These are phyloP conservation scores for Cucurbita pepo DNA, from an alignment of 306 rosid species.

Conservation along the genomic window DNA sequence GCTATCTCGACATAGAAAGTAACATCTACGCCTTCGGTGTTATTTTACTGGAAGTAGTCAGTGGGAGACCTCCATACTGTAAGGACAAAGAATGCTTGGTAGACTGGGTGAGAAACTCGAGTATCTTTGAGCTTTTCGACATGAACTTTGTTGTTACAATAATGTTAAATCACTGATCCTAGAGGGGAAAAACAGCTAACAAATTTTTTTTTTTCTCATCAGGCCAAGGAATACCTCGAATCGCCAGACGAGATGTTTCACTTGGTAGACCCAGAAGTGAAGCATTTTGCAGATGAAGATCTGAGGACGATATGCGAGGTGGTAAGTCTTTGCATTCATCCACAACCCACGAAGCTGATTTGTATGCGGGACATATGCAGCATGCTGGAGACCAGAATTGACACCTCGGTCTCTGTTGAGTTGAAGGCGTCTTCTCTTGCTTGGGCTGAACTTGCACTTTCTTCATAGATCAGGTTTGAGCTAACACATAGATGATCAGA, in stretches of 20 bases:
- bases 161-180: background rate
- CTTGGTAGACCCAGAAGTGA: slow-evolving; percentile 75
- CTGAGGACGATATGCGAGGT: slow-evolving; percentile 72
- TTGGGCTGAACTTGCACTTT: slow-evolving; percentile 96
- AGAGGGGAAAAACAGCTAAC: background rate
- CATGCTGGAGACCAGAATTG: slow-evolving; percentile 71
- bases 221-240: slow-evolving; percentile 84
- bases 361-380: slow-evolving; percentile 51
- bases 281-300: slow-evolving; percentile 55
- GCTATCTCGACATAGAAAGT: slow-evolving; percentile 66
- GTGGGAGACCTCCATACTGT: slow-evolving; percentile 76
- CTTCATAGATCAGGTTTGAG: slow-evolving; percentile 30
- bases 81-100: slow-evolving; percentile 71
- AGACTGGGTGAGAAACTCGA: slow-evolving; percentile 66
- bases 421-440: slow-evolving; percentile 80
- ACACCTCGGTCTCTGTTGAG: slow-evolving; percentile 61
- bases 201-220: slow-evolving; percentile 6
- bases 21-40: slow-evolving; percentile 72
- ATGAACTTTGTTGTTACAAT: background rate
- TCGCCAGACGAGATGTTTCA: slow-evolving; percentile 57
- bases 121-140: slow-evolving; percentile 3
- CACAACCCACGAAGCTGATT: slow-evolving; percentile 37
- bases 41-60: slow-evolving; percentile 71
- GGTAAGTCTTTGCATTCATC: slow-evolving; percentile 51
- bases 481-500: slow-evolving; percentile 51